Evolutionary conservation across 1,139 yeast genomes (phyloP), one percentile per base, ranked within the genome.

Genomic region (Debaryomyces sp.): DNA sequence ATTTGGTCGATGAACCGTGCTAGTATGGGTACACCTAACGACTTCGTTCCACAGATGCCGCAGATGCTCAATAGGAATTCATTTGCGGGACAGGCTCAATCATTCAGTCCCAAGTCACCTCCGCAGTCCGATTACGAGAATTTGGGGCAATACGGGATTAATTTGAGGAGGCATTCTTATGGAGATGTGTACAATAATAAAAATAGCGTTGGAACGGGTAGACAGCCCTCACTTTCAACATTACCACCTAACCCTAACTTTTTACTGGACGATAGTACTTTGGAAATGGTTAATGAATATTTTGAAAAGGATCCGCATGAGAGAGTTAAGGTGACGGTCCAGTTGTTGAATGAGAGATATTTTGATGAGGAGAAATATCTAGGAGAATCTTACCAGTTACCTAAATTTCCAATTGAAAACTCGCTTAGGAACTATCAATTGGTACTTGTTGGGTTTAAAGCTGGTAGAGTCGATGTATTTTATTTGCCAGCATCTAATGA

Each of bases 391-490:
- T 64, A 61, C 54, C 77, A 71, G 54, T 66, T 75, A 41, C 80
- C 79, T 6, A 71, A 70, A 50, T 74, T 75, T 56, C 78, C 79
- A 3, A 61, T 69, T 47, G 78, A 73, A 49, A 59, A 62, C 27
- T 61, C 71, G 4, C 56, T 71, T 29, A 54, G 70, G 39, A 66
- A 66, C 46, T 66, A 66, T 53, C 75, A 70, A 53, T 63, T 75
- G 50, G 85, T 85, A 45, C 70, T 91, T 45, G 95, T 92, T 27
- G 85, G 89, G 49, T 88, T 94, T 69, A 94, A 95, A 66, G 87
- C 90, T 23, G 94, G 96, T 9, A 80, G 97, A 52, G 73, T 88
- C 52, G 99, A 94, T 63, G 88, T 92, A 3, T 85, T 90, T 56
- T 86, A 87, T 58, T 71, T 86, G n/a, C 86, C 92, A 2, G 68